phyloP scores from a whole-genome alignment of 352 stramenopile species.

The Blastocystis sp. region DNA sequence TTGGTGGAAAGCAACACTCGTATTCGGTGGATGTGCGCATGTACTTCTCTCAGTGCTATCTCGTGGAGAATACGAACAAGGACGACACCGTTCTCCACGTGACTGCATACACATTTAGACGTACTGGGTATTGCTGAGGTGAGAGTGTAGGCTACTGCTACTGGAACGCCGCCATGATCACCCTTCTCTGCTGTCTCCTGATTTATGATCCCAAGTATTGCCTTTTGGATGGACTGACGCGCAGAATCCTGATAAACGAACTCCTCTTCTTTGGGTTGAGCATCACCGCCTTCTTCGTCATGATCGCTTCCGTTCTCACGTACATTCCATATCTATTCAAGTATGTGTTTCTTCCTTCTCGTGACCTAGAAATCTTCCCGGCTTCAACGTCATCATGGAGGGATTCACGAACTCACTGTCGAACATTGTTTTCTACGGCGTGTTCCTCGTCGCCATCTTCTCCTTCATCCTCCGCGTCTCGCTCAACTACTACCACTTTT shows the following conservation, averaged over 20 bases:
- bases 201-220: conserved; percentile 36
- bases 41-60: conserved; percentile 68
- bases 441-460: conserved; percentile 33
- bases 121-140: not conserved
- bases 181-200: not conserved
- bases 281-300: conserved; percentile 53
- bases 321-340: conserved; percentile 24
- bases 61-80: conserved; percentile 39
- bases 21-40: conserved; percentile 43
- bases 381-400: conserved; percentile 2
- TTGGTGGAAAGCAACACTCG: not conserved
- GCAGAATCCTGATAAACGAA: conserved; percentile 42
- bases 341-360: not conserved
- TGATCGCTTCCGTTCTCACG: conserved; percentile 32
- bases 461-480: conserved; percentile 36
- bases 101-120: not conserved
- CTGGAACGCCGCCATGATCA: conserved; percentile 27
- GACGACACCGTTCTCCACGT: not conserved
- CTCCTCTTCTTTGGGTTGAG: conserved; percentile 25
- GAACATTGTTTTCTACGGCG: not conserved
- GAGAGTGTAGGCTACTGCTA: conserved; percentile 35
- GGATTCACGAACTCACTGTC: not conserved
- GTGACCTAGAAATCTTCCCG: conserved; percentile 23
- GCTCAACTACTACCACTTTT: conserved; percentile 71
- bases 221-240: not conserved